phyloP scores from a whole-genome alignment of 2,329 filamentous ascomycete species.

The Hawksworthiomyces lignivorus region DNA sequence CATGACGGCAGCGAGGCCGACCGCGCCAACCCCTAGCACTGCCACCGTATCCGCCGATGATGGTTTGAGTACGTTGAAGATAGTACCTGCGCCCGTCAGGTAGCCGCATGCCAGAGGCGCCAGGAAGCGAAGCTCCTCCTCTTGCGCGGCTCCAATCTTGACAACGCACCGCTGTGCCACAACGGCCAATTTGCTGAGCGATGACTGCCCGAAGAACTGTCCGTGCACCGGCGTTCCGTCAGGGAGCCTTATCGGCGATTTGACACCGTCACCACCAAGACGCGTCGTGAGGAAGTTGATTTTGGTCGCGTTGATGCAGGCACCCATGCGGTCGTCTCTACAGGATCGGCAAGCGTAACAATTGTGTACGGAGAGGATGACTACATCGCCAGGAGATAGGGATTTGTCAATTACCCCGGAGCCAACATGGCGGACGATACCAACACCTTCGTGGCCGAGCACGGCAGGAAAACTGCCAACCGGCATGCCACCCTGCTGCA shows the following conservation, averaged over 20 bases:
- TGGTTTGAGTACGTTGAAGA: slow-evolving; percentile 25
- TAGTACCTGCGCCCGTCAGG: slow-evolving; percentile 33
- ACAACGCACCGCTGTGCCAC: no score
- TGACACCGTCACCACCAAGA: neutral
- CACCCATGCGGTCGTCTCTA: neutral
- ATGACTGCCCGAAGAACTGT: no score
- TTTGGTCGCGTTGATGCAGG: neutral
- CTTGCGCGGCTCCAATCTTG: no score
- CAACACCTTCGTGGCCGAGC: neutral
- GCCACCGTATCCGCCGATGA: slow-evolving; percentile 21
- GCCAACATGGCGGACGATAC: neutral
- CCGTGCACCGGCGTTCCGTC: neutral
- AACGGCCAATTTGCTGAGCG: no score
- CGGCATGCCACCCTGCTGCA: neutral
- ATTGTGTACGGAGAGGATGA: neutral
- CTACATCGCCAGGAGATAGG: neutral
- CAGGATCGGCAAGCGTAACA: neutral
- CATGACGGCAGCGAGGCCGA: slow-evolving; percentile 32
- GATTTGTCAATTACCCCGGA: neutral
- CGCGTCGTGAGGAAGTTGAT: neutral
- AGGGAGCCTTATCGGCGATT: neutral
- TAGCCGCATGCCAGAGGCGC: slow-evolving; percentile 35
- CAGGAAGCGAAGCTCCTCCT: neutral
- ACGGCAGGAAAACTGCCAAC: neutral
- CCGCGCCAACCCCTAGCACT: slow-evolving; percentile 31